Conservation (phyloP, 148 eudicot genomes). For the Bassia scoparia region DNA sequence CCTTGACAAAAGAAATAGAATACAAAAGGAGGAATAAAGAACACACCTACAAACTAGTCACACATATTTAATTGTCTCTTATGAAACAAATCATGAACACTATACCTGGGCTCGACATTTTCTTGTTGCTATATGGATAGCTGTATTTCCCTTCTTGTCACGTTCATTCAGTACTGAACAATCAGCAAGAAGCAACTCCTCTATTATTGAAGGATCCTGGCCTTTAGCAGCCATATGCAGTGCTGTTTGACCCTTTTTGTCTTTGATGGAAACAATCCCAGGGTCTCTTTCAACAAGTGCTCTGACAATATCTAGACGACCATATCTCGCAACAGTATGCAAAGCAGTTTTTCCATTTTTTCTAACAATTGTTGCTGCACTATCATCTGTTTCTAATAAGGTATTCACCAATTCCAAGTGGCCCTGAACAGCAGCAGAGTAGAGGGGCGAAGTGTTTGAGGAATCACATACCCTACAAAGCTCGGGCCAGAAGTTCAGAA, state of each 20-base stretch:
- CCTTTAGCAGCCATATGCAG: conserved; percentile 96
- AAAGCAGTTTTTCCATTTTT: conserved; percentile 92
- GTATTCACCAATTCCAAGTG: conserved; percentile 75
- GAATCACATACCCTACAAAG: conserved; percentile 63
- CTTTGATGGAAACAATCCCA: conserved; percentile 63
- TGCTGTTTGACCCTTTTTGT: conserved; percentile 91
- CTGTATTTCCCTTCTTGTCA: conserved; percentile 88
- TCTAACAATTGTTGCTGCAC: conserved; percentile 52
- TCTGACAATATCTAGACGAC: conserved; percentile 53
- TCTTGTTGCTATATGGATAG: conserved; percentile 78
- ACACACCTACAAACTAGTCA: background rate
- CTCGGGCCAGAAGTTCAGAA: conserved; percentile 66
- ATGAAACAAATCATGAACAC: background rate
- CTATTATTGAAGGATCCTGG: conserved; percentile 62
- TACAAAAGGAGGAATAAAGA: background rate
- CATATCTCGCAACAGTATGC: conserved; percentile 78
- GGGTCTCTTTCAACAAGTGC: conserved; percentile 60
- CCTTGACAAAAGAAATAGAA: background rate
- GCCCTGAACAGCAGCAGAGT: conserved; percentile 72
- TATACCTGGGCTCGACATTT: conserved; percentile 80
- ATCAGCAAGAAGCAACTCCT: conserved; percentile 72
- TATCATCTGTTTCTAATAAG: conserved; percentile 56
- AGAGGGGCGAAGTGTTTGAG: conserved; percentile 76
- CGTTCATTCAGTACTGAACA: conserved; percentile 71
- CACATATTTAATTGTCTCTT: background rate